A percentile compares a stretch with the other conserved stretches of the same genome.
Evolutionary conservation across 495 filamentous ascomycete species (phyloP).

Genomic region (Penicillium cosmopolitanum): DNA sequence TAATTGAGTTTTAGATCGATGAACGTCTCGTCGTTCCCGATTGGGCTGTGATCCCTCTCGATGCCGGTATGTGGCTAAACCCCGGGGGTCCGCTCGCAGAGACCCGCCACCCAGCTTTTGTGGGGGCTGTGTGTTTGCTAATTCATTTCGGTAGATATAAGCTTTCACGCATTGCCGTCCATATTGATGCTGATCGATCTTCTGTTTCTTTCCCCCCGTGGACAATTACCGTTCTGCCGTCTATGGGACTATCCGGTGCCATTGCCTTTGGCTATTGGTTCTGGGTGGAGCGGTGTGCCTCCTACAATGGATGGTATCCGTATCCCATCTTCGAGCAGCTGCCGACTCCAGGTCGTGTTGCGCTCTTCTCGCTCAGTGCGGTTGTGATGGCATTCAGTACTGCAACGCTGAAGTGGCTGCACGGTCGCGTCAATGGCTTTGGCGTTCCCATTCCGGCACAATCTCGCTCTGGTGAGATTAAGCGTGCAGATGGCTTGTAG

Average conservation of each 20-base stretch:
- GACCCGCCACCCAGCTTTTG: not conserved
- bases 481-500: slow-evolving; percentile 30
- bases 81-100: not conserved
- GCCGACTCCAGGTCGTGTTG: slow-evolving; percentile 60
- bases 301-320: slow-evolving; percentile 82
- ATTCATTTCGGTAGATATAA: slow-evolving; percentile 57
- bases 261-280: slow-evolving; percentile 83
- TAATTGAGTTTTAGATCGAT: slow-evolving; percentile 57
- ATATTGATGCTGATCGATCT: slow-evolving; percentile 73
- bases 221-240: slow-evolving; percentile 64
- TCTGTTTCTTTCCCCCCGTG: slow-evolving; percentile 81
- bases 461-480: slow-evolving; percentile 39
- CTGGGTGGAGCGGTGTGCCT: slow-evolving; percentile 83
- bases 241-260: slow-evolving; percentile 61
- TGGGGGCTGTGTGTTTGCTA: slow-evolving; percentile 8
- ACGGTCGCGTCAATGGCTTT: slow-evolving; percentile 71
- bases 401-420: slow-evolving; percentile 64
- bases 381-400: slow-evolving; percentile 73
- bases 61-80: slow-evolving; percentile 41
- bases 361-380: slow-evolving; percentile 72
- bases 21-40: slow-evolving; percentile 61
- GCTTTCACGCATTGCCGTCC: slow-evolving; percentile 79
- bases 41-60: slow-evolving; percentile 45
- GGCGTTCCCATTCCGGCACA: slow-evolving; percentile 27
- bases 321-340: slow-evolving; percentile 80